These are phyloP conservation scores for Fraxinus greggii DNA, from an alignment of 305 asterid genomes.

Conservation along the genomic window DNA sequence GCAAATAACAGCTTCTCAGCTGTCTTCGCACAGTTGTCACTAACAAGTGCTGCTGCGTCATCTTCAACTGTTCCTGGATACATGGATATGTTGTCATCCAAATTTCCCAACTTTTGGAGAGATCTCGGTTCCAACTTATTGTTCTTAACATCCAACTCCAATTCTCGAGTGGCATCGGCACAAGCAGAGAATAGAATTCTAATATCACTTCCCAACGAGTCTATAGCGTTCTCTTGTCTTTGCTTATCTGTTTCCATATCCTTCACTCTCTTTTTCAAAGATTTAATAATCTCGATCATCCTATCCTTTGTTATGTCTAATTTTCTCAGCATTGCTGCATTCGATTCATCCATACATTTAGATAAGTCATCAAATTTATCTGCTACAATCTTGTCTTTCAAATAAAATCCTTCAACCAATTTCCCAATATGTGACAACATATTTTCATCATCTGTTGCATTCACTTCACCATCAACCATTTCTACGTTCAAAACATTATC, in stretches of 20 bases:
- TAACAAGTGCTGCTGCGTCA: slow-evolving; percentile 34
- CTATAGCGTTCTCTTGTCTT: slow-evolving; percentile 46
- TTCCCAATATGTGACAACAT: slow-evolving; percentile 46
- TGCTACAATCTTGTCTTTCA: slow-evolving; percentile 59
- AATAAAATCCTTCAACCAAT: slow-evolving; percentile 59
- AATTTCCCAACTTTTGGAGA: slow-evolving; percentile 34
- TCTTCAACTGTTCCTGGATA: slow-evolving; percentile 36
- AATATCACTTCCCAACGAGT: slow-evolving; percentile 51
- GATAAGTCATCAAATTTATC: slow-evolving; percentile 57
- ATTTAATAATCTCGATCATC: slow-evolving; percentile 36
- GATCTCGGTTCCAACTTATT: slow-evolving; percentile 43
- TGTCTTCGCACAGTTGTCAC: slow-evolving; percentile 39
- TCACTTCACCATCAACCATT: slow-evolving; percentile 40
- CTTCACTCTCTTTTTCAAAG: slow-evolving; percentile 54
- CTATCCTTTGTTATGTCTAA: slow-evolving; percentile 48
- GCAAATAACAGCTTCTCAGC: slow-evolving; percentile 66
- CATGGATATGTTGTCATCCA: slow-evolving; percentile 35
- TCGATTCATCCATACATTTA: slow-evolving; percentile 51
- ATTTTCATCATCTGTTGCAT: slow-evolving; percentile 52
- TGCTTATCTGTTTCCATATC: slow-evolving; percentile 53
- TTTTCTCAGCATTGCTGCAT: slow-evolving; percentile 45
- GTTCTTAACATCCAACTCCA: slow-evolving; percentile 47
- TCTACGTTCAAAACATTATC: slow-evolving; percentile 40
- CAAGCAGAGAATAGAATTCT: slow-evolving; percentile 68
- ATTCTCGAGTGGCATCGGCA: slow-evolving; percentile 52